Percentiles rank a stretch among this genome's conserved stretches.
Conservation (phyloP, 208 protist genomes). For the Trypanosoma theileri region DNA sequence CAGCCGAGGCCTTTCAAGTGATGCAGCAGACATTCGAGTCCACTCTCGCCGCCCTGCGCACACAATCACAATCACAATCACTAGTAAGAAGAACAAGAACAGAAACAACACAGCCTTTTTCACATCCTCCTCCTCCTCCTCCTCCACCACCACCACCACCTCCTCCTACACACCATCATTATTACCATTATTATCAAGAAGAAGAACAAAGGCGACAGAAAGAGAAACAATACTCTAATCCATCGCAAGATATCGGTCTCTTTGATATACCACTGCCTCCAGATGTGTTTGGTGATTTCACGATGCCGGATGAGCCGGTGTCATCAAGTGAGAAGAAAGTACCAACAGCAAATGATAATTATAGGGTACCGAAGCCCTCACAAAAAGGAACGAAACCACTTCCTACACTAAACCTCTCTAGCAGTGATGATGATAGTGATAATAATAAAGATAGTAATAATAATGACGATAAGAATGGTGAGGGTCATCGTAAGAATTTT, state of each 20-base stretch:
- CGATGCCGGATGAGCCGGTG: neutral
- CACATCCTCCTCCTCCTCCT: constrained; percentile 17
- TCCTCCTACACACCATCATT: neutral
- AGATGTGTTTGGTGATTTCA: constrained; percentile 33
- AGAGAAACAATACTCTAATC: neutral
- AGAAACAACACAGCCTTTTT: neutral
- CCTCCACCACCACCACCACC: constrained; percentile 8
- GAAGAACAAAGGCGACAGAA: too few relatives aligned
- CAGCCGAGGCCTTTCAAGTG: constrained; percentile 59
- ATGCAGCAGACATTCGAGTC: constrained; percentile 58
- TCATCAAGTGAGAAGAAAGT: neutral
- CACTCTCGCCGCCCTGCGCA: constrained; percentile 11
- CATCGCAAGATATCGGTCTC: constrained; percentile 9
- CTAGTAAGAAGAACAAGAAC: neutral
- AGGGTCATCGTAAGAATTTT: neutral
- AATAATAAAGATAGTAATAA: neutral
- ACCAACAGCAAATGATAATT: neutral
- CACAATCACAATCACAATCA: constrained; percentile 10
- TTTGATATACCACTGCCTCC: constrained; percentile 33
- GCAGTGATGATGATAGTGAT: constrained; percentile 5
- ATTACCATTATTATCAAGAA: neutral
- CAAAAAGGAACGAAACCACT: constrained; percentile 11
- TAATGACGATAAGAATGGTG: too few relatives aligned
- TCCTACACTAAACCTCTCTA: constrained; percentile 21
- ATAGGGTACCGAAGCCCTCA: neutral